phyloP scores from a whole-genome alignment of 192 early-diverging fungal species.

The Coemansia guatemalensis region DNA sequence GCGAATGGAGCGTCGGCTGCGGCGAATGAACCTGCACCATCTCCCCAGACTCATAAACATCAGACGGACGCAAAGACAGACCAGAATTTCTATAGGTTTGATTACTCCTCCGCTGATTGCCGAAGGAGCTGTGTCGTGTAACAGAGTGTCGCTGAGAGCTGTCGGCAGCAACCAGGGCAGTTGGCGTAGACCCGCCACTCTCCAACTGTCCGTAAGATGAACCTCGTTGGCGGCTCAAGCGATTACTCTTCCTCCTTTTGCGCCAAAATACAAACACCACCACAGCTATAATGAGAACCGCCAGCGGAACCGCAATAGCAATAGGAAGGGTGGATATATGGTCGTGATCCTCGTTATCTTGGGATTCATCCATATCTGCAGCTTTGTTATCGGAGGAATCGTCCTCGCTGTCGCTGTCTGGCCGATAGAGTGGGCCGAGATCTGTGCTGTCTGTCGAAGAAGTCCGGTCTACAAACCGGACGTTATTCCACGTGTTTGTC shows the following conservation, averaged over 20 bases:
- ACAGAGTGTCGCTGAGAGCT: too few relatives aligned
- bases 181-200: conserved; percentile 9
- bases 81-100: too few relatives aligned
- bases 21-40: conserved; percentile 8
- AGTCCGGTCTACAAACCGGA: conserved; percentile 10
- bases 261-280: conserved; percentile 5
- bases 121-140: too few relatives aligned
- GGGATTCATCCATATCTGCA: too few relatives aligned
- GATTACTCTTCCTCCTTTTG: background rate
- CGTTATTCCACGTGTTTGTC: conserved; percentile 12
- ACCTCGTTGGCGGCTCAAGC: background rate
- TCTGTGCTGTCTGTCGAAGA: background rate
- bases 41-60: background rate
- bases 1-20: background rate
- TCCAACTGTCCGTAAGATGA: conserved; percentile 13
- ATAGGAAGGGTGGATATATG: background rate
- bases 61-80: background rate
- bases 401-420: conserved; percentile 2
- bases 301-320: conserved; percentile 7
- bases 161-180: background rate
- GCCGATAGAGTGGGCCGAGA: conserved; percentile 12
- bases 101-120: too few relatives aligned
- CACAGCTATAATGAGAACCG: background rate
- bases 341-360: background rate
- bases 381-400: too few relatives aligned